Base-by-base conservation (phyloP, 176 grass and related monocot species). In the Raddia guianensis region DNA sequence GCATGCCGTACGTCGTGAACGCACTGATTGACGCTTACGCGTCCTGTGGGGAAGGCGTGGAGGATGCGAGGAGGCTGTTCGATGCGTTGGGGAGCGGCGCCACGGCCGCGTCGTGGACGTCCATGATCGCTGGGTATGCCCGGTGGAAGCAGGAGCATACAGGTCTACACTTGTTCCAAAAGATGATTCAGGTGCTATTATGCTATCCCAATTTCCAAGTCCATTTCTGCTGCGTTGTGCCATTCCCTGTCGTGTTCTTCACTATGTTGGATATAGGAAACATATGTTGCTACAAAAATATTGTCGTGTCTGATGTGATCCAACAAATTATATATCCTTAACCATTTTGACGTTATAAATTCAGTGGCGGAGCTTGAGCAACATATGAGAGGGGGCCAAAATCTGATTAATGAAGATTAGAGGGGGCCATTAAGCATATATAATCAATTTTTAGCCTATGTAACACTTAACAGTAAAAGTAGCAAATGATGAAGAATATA, bases 111-210 rank as follows among this genome's bases (percentile, higher is more conserved):
- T 84, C 92, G 4, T 94, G 88, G 88, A 91, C 88, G 1, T 88
- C 71, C n/a, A 86, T 94, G 88, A 86, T 94, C 10, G 61, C 91
- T 1, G 60, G 86, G 9, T 94, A 84, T 64, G 46, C 76, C 58
- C 52, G 80, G 13, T 77, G 70, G 72, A 80, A 86, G 8, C 13
- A 53, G 40, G 88, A 75, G 53, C 49, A 19, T 49, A 47, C 49
- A 11, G 80, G 76, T 32, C 45, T 88, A 14, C 32, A 57, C 6
- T 13, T 91, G 66, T 89, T 94, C 52, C 68, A 43, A 33, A 65
- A 3, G 27, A 94, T 89, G 76, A 42, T 89, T 68, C 83, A 84
- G 75, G 92, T 94, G 50, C 49, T 42, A n/a, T 83, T 78, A 2
- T 55, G 6, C 10, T 61, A 5, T 69, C 61, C 42, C 49, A 55